phyloP scores from a whole-genome alignment of 192 early-diverging fungal genomes.

The Backusella psychrophila region DNA sequence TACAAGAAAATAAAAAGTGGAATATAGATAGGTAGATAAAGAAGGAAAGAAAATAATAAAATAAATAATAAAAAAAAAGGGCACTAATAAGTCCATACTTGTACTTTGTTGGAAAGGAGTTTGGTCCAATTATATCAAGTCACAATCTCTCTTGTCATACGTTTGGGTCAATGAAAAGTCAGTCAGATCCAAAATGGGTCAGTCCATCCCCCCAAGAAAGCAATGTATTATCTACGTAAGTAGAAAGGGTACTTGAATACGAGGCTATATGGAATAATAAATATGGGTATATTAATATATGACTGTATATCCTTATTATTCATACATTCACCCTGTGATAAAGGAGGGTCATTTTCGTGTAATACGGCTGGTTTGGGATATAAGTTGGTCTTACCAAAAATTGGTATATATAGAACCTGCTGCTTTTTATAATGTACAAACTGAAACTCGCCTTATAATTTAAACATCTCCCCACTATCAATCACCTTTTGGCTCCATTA shows the following conservation, averaged over 20 bases:
- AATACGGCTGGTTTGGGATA: background rate
- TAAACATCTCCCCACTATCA: background rate
- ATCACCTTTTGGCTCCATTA: no score
- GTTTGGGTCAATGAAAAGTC: background rate
- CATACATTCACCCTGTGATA: background rate
- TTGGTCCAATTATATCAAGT: slow-evolving; percentile 2
- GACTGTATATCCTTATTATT: background rate
- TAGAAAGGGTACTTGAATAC: background rate
- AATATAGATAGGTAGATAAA: background rate
- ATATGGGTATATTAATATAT: background rate
- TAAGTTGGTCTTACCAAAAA: background rate
- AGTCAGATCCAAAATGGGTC: background rate
- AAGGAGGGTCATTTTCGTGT: background rate
- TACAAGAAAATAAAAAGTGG: background rate
- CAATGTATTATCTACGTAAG: background rate
- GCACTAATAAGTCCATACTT: background rate
- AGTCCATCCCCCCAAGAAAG: background rate
- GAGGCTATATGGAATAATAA: background rate
- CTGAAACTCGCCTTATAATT: background rate
- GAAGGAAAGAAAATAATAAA: background rate
- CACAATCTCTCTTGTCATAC: background rate
- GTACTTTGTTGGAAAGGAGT: background rate
- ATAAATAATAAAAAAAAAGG: background rate
- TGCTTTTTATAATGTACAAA: no score
- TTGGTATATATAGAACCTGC: background rate